Evolutionary conservation across 2,329 filamentous ascomycete genomes (phyloP).

Genomic region (Aspergillus luchuensis): DNA sequence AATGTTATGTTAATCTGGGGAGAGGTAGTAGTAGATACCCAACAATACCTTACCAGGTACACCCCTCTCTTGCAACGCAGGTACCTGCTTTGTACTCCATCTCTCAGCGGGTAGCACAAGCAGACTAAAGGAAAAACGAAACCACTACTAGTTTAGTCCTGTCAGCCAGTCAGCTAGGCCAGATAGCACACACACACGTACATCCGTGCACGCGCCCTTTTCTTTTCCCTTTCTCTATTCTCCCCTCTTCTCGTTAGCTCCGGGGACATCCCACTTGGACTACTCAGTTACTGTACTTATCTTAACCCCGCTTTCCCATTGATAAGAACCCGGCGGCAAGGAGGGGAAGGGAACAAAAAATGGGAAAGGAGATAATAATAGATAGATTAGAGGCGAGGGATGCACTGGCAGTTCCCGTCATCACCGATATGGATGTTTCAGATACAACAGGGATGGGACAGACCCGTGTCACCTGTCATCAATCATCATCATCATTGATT

Average conservation of each 20-base stretch:
- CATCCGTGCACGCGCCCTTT: neutral
- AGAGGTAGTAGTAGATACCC: neutral
- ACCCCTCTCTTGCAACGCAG: conserved; percentile 3
- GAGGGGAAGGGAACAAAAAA: neutral
- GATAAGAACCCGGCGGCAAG: neutral
- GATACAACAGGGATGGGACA: neutral
- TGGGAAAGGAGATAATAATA: neutral
- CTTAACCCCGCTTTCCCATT: conserved; percentile 1
- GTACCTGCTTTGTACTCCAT: conserved; percentile 9
- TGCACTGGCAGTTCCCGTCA: neutral
- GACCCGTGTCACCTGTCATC: conserved; percentile 2
- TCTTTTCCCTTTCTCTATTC: neutral
- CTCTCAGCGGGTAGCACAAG: neutral
- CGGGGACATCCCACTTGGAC: neutral
- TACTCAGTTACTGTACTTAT: neutral
- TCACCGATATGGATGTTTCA: neutral
- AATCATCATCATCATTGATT: no score
- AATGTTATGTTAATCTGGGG: no score
- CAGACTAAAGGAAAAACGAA: neutral
- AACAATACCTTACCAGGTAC: conserved; percentile 2
- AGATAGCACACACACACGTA: no score
- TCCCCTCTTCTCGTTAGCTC: neutral
- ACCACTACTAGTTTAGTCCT: no score
- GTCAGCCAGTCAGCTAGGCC: no score
- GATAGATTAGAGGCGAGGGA: neutral